Evolutionary conservation across 2,329 filamentous ascomycete genomes (phyloP).

Genomic region (Neofusicoccum ribis): DNA sequence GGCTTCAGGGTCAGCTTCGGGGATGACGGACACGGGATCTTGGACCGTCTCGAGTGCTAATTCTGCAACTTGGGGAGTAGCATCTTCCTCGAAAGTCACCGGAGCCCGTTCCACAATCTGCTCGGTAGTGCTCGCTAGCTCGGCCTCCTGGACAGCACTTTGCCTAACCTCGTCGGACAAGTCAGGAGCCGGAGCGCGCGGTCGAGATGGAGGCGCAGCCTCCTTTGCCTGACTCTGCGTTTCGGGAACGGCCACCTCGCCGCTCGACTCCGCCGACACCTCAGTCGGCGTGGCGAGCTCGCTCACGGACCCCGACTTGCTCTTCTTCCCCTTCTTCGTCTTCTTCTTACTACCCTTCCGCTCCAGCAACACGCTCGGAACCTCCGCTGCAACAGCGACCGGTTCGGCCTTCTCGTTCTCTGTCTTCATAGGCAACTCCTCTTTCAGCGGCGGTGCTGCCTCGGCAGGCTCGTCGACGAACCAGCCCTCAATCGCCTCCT

Average conservation of each 20-base stretch:
- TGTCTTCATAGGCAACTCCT: not conserved
- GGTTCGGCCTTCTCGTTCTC: not conserved
- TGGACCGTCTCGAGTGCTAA: not conserved
- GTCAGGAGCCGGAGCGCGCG: too few relatives aligned
- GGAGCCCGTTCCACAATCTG: too few relatives aligned
- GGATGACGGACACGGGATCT: too few relatives aligned
- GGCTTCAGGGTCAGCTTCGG: not conserved
- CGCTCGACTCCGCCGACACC: too few relatives aligned
- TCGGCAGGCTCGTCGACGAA: constrained; percentile 13
- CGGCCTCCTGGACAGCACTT: too few relatives aligned
- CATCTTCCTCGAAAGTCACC: too few relatives aligned
- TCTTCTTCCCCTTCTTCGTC: not conserved
- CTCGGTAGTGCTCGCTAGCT: too few relatives aligned
- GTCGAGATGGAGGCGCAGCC: not conserved
- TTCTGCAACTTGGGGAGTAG: too few relatives aligned
- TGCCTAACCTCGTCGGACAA: too few relatives aligned
- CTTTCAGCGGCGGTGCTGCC: not conserved
- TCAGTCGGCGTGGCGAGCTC: not conserved
- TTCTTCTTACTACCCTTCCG: not conserved
- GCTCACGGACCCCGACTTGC: not conserved
- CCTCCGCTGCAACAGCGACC: not conserved
- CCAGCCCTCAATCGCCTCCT: constrained; percentile 30
- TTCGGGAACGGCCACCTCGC: too few relatives aligned
- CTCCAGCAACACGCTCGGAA: constrained; percentile 3
- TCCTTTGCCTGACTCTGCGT: not conserved